phyloP scores from a whole-genome alignment of 202 grass and related monocot species.

The Digitaria exilis region DNA sequence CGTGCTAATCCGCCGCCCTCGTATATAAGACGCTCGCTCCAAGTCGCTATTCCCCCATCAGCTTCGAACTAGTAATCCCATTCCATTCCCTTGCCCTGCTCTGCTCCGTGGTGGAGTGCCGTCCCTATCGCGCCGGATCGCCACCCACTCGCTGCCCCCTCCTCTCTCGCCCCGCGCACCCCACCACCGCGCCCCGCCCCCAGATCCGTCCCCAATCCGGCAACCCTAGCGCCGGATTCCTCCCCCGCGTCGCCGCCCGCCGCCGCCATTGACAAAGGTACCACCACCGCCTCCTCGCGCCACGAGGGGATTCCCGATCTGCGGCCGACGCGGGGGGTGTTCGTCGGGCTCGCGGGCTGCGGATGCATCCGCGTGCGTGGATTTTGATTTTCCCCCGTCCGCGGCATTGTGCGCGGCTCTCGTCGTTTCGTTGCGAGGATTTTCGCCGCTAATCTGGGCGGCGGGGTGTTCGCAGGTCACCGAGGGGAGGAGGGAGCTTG shows the following conservation, averaged over 20 bases:
- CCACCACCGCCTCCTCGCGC: not conserved
- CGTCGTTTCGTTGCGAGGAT: not conserved
- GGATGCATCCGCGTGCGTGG: not conserved
- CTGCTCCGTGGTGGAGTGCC: too few relatives aligned
- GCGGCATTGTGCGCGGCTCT: not conserved
- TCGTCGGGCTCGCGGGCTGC: not conserved
- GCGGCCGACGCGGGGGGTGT: not conserved
- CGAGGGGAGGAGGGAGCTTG: conserved; percentile 1
- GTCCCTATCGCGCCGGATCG: conserved; percentile 60
- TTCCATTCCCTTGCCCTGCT: not conserved
- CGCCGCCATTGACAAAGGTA: conserved; percentile 37
- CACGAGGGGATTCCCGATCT: not conserved
- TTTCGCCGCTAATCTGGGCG: not conserved
- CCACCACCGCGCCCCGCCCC: conserved; percentile 1
- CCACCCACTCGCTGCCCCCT: conserved; percentile 39
- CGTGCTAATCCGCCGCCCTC: not conserved
- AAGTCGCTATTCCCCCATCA: not conserved
- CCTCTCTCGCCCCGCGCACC: not conserved
- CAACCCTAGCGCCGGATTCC: conserved; percentile 40
- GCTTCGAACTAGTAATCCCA: not conserved
- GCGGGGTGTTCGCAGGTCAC: not conserved
- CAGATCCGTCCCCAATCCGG: conserved; percentile 38
- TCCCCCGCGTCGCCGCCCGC: conserved; percentile 1
- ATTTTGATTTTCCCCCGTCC: not conserved
- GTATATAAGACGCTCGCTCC: not conserved